phyloP scores from a whole-genome alignment of 805 yeast species.

The Debaryomyces tyrocola region DNA sequence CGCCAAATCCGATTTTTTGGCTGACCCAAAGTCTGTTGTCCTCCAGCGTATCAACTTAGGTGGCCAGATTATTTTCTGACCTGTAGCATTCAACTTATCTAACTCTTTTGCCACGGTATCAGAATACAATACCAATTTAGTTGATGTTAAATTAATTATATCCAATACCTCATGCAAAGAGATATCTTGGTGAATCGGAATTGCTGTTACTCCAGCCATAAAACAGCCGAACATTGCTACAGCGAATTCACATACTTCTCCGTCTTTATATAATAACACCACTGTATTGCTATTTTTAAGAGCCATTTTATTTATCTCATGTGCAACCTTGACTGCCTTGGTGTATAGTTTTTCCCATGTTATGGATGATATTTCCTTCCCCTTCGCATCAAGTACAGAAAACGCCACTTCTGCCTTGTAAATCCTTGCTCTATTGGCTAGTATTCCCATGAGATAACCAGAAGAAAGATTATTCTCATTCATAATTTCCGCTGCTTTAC shows the following conservation, averaged over 20 bases:
- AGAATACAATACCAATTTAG: slow-evolving; percentile 77
- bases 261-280: slow-evolving; percentile 76
- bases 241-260: slow-evolving; percentile 82
- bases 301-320: slow-evolving; percentile 72
- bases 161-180: slow-evolving; percentile 68
- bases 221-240: slow-evolving; percentile 89
- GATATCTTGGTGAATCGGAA: slow-evolving; percentile 80
- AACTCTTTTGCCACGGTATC: slow-evolving; percentile 75
- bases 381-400: slow-evolving; percentile 68
- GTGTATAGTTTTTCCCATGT: slow-evolving; percentile 88
- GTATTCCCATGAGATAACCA: slow-evolving; percentile 64
- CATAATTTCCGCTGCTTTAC: slow-evolving; percentile 36
- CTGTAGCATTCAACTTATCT: slow-evolving; percentile 51
- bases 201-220: slow-evolving; percentile 90
- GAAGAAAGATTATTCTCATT: slow-evolving; percentile 9
- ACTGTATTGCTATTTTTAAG: slow-evolving; percentile 82
- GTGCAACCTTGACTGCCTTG: slow-evolving; percentile 85
- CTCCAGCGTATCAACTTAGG: slow-evolving; percentile 72
- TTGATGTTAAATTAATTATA: slow-evolving; percentile 70
- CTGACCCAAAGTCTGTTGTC: slow-evolving; percentile 82
- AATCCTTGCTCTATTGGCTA: slow-evolving; percentile 69
- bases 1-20: slow-evolving; percentile 35
- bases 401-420: slow-evolving; percentile 69
- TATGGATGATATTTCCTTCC: slow-evolving; percentile 73
- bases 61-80: slow-evolving; percentile 63